phyloP scores from a whole-genome alignment of 805 yeast genomes.

The Ogataea chonburiensis region DNA sequence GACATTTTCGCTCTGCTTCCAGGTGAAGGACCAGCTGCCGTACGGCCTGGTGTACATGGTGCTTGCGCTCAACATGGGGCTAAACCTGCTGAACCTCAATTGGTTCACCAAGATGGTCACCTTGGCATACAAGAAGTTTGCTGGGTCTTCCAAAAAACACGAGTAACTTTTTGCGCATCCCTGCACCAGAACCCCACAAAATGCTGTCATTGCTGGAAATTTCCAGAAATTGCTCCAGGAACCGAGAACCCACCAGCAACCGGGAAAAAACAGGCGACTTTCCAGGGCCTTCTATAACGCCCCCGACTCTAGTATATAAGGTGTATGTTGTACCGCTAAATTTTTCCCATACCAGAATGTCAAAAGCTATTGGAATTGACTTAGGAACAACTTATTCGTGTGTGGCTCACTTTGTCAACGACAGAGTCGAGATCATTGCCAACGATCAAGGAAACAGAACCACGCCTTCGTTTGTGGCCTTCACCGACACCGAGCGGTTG shows the following conservation, averaged over 20 bases:
- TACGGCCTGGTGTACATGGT: constrained; percentile 47
- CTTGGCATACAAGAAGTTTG: constrained; percentile 60
- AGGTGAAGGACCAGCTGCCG: constrained; percentile 43
- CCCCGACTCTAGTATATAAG: too few relatives aligned
- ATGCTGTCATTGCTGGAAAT: constrained; percentile 5
- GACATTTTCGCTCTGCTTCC: constrained; percentile 47
- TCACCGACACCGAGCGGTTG: constrained; percentile 87
- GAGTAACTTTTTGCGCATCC: constrained; percentile 4
- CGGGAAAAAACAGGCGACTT: too few relatives aligned
- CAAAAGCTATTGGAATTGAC: constrained; percentile 69
- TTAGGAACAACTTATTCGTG: constrained; percentile 92
- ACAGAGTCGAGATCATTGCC: constrained; percentile 92
- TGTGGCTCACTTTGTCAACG: constrained; percentile 92
- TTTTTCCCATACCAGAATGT: constrained; percentile 32
- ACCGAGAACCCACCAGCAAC: constrained; percentile 10
- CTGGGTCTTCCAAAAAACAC: constrained; percentile 6
- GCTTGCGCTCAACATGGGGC: constrained; percentile 55
- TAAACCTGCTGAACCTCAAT: constrained; percentile 66
- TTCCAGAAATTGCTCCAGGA: constrained; percentile 8
- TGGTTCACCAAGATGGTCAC: constrained; percentile 90
- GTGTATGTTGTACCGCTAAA: constrained; percentile 1
- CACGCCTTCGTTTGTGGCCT: constrained; percentile 94
- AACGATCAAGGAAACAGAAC: constrained; percentile 99
- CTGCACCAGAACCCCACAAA: constrained; percentile 11
- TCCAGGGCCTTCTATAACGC: too few relatives aligned